Evolutionary conservation across 2,329 filamentous ascomycete species (phyloP).

Genomic region (Scytalidium lignicola): DNA sequence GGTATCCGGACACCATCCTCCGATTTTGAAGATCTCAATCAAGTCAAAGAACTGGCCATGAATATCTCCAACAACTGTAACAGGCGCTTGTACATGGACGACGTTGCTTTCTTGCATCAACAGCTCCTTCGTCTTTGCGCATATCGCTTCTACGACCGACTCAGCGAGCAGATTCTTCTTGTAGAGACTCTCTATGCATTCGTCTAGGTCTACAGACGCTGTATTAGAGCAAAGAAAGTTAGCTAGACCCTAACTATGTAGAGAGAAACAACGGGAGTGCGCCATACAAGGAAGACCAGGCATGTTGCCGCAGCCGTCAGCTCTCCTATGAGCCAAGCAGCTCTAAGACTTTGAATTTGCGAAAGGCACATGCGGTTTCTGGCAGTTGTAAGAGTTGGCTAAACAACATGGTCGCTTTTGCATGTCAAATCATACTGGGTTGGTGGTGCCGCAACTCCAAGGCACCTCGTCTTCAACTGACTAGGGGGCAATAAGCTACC

Average conservation of each 20-base stretch:
- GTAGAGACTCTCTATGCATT: slow-evolving; percentile 95
- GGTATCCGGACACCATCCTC: slow-evolving; percentile 93
- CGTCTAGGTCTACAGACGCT: slow-evolving; percentile 97
- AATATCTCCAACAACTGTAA: slow-evolving; percentile 97
- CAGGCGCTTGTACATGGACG: slow-evolving; percentile 89
- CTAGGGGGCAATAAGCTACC: neutral
- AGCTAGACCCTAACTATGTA: neutral
- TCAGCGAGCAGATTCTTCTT: slow-evolving; percentile 96
- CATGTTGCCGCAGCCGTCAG: slow-evolving; percentile 37
- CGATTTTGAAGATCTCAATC: slow-evolving; percentile 98
- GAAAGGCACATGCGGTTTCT: slow-evolving; percentile 20
- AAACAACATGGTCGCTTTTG: slow-evolving; percentile 29
- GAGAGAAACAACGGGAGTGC: slow-evolving; percentile 1
- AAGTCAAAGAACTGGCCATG: slow-evolving; percentile 99
- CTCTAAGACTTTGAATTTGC: slow-evolving; percentile 16
- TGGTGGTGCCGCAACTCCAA: neutral
- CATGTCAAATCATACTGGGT: neutral
- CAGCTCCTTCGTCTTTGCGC: slow-evolving; percentile 97
- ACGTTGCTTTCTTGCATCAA: slow-evolving; percentile 99
- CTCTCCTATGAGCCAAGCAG: slow-evolving; percentile 15
- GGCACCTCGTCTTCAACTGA: neutral
- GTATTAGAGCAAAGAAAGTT: slow-evolving; percentile 7
- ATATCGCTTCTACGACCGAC: slow-evolving; percentile 98
- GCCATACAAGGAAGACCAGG: slow-evolving; percentile 49
- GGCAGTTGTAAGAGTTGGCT: slow-evolving; percentile 19